phyloP scores from a whole-genome alignment of 1,139 yeast genomes.

The Kodamaea plutei region DNA sequence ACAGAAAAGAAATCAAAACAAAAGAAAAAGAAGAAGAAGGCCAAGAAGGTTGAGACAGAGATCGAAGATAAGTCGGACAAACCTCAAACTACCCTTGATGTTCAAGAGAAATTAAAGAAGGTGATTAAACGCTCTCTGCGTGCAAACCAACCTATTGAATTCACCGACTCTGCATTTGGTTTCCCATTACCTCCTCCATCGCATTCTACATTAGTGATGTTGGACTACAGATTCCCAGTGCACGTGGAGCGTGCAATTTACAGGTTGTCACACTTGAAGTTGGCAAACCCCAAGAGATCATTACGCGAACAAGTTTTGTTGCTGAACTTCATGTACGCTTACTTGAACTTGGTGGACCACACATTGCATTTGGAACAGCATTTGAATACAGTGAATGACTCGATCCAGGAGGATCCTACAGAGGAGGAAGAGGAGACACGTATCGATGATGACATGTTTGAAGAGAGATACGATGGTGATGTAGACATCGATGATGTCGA shows the following conservation, averaged over 20 bases:
- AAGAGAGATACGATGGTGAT: constrained; percentile 9
- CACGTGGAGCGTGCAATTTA: constrained; percentile 96
- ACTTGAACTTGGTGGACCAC: constrained; percentile 89
- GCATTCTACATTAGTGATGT: constrained; percentile 69
- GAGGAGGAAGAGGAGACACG: constrained; percentile 15
- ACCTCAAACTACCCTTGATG: constrained; percentile 39
- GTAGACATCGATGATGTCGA: constrained; percentile 9
- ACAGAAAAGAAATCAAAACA: constrained; percentile 8
- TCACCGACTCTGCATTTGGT: constrained; percentile 81
- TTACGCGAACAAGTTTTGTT: constrained; percentile 85
- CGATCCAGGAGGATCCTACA: constrained; percentile 8
- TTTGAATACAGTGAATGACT: constrained; percentile 16
- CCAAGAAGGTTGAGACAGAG: constrained; percentile 7
- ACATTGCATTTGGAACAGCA: constrained; percentile 70
- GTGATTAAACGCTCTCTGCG: constrained; percentile 41
- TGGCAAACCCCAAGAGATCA: constrained; percentile 91
- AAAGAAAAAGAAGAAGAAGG: constrained; percentile 7
- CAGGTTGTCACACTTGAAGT: constrained; percentile 82
- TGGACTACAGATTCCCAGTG: constrained; percentile 82
- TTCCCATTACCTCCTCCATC: constrained; percentile 82
- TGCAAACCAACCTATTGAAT: constrained; percentile 69
- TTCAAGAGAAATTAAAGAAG: constrained; percentile 44
- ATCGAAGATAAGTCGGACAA: constrained; percentile 13
- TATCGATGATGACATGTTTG: constrained; percentile 10
- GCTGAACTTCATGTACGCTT: constrained; percentile 96